Percentiles rank a stretch among this genome's conserved stretches.
Evolutionary conservation across 768 basidiomycete species (phyloP).

Genomic region (Suillus bovinus): DNA sequence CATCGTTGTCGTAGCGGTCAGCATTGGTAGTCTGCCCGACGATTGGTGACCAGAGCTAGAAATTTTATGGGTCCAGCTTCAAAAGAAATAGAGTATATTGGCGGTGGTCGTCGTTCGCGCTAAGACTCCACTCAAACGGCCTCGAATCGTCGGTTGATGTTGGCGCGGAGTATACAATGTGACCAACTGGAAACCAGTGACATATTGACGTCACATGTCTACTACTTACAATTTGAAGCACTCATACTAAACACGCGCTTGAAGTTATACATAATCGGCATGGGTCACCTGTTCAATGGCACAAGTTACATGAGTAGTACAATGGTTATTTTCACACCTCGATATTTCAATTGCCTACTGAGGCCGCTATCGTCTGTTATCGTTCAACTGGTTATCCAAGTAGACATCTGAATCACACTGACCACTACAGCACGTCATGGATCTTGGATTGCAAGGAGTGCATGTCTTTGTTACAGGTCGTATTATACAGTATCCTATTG

Average conservation of each 20-base stretch:
- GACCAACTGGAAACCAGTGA: too few relatives aligned
- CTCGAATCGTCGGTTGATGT: too few relatives aligned
- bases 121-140: not conserved
- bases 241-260: too few relatives aligned
- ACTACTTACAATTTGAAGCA: too few relatives aligned
- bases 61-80: not conserved
- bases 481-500: not conserved
- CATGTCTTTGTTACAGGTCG: slow-evolving; percentile 72
- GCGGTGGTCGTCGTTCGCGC: not conserved
- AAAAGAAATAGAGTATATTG: not conserved
- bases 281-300: too few relatives aligned
- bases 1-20: slow-evolving; percentile 46
- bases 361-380: not conserved
- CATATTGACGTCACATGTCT: too few relatives aligned
- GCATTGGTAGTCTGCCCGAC: slow-evolving; percentile 37
- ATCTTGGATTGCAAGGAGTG: slow-evolving; percentile 57
- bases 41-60: too few relatives aligned
- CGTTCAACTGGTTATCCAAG: not conserved
- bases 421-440: slow-evolving; percentile 34
- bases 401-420: not conserved
- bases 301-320: too few relatives aligned
- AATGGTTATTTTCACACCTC: too few relatives aligned
- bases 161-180: too few relatives aligned
- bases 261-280: too few relatives aligned
- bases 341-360: not conserved